Evolutionary conservation across 2,329 filamentous ascomycete genomes (phyloP).

Genomic region (Thelonectria olida): DNA sequence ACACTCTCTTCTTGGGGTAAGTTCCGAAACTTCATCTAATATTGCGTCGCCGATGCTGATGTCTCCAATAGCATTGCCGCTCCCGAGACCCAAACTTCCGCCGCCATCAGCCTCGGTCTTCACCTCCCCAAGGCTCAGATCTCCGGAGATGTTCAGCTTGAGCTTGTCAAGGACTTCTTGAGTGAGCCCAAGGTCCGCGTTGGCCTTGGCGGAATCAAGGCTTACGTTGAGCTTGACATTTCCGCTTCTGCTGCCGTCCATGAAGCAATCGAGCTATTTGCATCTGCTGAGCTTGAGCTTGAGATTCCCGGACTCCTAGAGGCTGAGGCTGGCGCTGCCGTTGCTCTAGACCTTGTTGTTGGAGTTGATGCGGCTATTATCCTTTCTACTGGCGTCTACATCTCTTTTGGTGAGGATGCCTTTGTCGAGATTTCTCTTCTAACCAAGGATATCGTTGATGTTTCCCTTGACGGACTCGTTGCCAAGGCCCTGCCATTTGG

Average conservation of each 20-base stretch:
- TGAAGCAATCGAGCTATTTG: constrained; percentile 61
- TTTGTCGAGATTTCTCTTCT: constrained; percentile 52
- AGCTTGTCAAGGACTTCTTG: constrained; percentile 52
- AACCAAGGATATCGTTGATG: constrained; percentile 49
- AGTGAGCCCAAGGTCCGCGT: constrained; percentile 53
- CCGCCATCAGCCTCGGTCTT: constrained; percentile 35
- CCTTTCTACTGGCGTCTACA: constrained; percentile 56
- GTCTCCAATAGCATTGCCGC: constrained; percentile 24
- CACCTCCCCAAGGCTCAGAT: constrained; percentile 49
- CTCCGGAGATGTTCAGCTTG: constrained; percentile 57
- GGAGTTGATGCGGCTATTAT: constrained; percentile 58
- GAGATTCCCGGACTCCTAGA: constrained; percentile 52
- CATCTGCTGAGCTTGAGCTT: constrained; percentile 47
- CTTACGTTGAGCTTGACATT: constrained; percentile 61
- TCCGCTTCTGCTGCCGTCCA: constrained; percentile 54
- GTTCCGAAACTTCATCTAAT: neutral
- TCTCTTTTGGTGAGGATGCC: constrained; percentile 58
- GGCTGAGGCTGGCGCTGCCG: constrained; percentile 53
- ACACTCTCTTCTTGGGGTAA: constrained; percentile 26
- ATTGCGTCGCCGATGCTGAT: neutral
- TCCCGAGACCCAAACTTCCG: constrained; percentile 21
- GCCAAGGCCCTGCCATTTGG: constrained; percentile 39
- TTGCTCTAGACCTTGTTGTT: constrained; percentile 63
- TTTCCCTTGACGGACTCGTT: constrained; percentile 50
- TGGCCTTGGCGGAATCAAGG: constrained; percentile 59